Evolutionary conservation across 495 filamentous ascomycete species (phyloP).

Genomic region (Apodospora peruviana): DNA sequence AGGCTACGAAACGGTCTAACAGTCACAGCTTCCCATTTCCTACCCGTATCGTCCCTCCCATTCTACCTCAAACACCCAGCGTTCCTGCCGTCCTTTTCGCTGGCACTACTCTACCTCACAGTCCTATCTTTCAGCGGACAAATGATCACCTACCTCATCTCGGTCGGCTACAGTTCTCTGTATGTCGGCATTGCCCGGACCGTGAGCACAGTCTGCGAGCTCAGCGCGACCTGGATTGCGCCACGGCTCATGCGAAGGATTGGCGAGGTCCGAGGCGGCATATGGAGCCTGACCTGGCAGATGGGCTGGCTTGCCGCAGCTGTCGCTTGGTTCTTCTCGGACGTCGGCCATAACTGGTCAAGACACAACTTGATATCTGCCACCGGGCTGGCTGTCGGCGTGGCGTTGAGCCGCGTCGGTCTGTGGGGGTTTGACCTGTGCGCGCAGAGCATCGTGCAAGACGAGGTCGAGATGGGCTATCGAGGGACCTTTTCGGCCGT

Average conservation of each 20-base stretch:
- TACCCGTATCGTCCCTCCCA: constrained; percentile 12
- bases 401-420: constrained; percentile 55
- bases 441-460: constrained; percentile 60
- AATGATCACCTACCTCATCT: constrained; percentile 57
- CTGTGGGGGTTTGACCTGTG: constrained; percentile 66
- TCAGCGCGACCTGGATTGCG: constrained; percentile 46
- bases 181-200: constrained; percentile 36
- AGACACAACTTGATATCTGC: constrained; percentile 34
- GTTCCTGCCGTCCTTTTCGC: constrained; percentile 50
- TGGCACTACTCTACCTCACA: constrained; percentile 54
- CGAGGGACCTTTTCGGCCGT: constrained; percentile 58
- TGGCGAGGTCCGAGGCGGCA: constrained; percentile 51
- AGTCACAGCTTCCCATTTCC: neutral
- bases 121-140: constrained; percentile 53
- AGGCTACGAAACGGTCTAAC: too few relatives aligned
- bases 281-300: constrained; percentile 65
- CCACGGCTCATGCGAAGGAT: constrained; percentile 48
- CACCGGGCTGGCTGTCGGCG: constrained; percentile 42
- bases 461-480: constrained; percentile 45
- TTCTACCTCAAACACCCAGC: constrained; percentile 41
- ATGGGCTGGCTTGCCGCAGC: constrained; percentile 43
- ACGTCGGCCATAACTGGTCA: neutral
- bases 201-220: constrained; percentile 33
- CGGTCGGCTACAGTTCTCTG: constrained; percentile 24
- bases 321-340: constrained; percentile 33